A percentile compares a stretch with the other conserved stretches of the same genome.
phyloP scores from a whole-genome alignment of 2,329 filamentous ascomycete species.

The Cladosporium halotolerans region DNA sequence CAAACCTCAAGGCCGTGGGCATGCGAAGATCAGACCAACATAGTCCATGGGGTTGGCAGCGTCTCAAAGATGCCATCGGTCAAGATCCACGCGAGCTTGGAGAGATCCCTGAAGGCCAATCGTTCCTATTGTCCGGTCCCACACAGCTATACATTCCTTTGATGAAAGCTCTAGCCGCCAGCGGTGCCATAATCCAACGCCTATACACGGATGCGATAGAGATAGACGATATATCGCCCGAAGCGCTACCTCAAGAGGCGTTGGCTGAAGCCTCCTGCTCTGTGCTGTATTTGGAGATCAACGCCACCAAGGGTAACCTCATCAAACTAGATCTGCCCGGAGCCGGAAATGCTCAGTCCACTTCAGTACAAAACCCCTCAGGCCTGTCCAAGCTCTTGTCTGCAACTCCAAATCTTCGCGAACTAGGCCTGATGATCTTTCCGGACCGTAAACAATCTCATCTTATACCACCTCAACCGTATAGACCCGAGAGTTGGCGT shows the following conservation, averaged over 20 bases:
- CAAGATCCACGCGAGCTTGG: slow-evolving; percentile 24
- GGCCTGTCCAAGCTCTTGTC: slow-evolving; percentile 20
- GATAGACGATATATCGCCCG: slow-evolving; percentile 22
- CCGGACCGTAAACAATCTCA: slow-evolving; percentile 19
- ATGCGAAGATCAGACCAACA: slow-evolving; percentile 28
- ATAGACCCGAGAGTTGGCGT: slow-evolving; percentile 19
- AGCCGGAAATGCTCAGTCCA: background rate
- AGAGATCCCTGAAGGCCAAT: slow-evolving; percentile 14
- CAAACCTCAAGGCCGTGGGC: slow-evolving; percentile 25
- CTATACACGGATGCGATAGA: slow-evolving; percentile 30
- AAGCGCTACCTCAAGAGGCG: slow-evolving; percentile 14
- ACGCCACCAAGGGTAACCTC: slow-evolving; percentile 13
- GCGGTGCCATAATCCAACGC: slow-evolving; percentile 17
- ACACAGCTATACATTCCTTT: slow-evolving; percentile 24
- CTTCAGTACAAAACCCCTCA: slow-evolving; percentile 12
- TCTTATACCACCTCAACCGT: slow-evolving; percentile 16
- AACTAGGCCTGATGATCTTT: slow-evolving; percentile 26
- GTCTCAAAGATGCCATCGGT: slow-evolving; percentile 19
- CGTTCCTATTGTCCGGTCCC: slow-evolving; percentile 17
- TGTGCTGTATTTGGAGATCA: slow-evolving; percentile 27
- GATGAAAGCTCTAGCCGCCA: slow-evolving; percentile 17
- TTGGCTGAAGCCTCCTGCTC: slow-evolving; percentile 19
- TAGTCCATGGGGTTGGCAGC: slow-evolving; percentile 24
- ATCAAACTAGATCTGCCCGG: background rate
- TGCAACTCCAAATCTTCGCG: slow-evolving; percentile 19